Evolutionary conservation across 2,329 filamentous ascomycete species (phyloP).

Genomic region (Aspergillus sp.): DNA sequence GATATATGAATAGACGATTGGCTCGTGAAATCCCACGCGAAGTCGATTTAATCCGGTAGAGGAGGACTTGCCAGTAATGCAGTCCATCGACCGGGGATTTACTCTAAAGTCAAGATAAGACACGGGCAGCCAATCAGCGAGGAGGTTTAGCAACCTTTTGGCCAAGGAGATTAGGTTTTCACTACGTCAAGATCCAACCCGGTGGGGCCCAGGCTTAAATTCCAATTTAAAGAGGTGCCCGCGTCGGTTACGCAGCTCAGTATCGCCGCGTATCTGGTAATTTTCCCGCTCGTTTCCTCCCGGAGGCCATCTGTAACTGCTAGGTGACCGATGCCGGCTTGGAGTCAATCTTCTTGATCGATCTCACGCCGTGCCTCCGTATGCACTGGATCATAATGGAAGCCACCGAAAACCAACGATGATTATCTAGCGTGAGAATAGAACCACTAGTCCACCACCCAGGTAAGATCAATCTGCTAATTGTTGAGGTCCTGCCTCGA

Average conservation of each 20-base stretch:
- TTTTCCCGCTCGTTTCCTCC: conserved; percentile 5
- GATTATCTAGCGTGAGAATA: neutral
- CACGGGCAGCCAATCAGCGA: conserved; percentile 28
- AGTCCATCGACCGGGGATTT: conserved; percentile 11
- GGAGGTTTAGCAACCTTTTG: conserved; percentile 28
- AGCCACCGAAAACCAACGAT: neutral
- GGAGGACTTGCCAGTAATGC: neutral
- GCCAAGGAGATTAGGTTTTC: conserved; percentile 34
- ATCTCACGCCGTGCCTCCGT: no score
- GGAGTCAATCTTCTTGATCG: no score
- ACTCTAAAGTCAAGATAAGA: conserved; percentile 30
- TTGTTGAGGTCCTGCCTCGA: neutral
- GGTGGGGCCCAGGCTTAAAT: conserved; percentile 19
- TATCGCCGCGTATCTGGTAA: conserved; percentile 10
- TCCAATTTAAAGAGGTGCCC: conserved; percentile 9
- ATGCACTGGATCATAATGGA: no score
- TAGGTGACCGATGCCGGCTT: no score
- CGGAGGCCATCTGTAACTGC: neutral
- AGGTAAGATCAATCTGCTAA: conserved; percentile 1
- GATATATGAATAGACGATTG: neutral
- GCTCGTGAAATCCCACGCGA: neutral
- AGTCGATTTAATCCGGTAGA: no score
- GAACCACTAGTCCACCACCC: neutral
- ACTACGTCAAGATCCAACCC: conserved; percentile 38
- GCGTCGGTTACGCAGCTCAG: no score